Percentiles rank a stretch among this genome's conserved stretches.
Conservation (phyloP, 805 yeast species). For the Nakazawaea siamensis region DNA sequence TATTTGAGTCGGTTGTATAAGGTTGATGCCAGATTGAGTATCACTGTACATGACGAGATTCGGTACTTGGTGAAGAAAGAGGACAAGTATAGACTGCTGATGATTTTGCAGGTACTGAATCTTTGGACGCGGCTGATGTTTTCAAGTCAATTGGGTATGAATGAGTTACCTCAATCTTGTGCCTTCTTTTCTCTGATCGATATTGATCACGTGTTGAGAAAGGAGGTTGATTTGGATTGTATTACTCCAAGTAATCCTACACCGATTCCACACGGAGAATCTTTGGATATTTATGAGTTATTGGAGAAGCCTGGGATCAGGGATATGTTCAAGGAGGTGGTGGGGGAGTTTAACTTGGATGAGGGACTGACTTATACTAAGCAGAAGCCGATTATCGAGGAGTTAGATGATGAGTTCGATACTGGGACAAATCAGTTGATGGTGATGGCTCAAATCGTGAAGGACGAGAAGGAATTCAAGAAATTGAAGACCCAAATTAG, state of each 20-base stretch:
- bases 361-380: slow-evolving; percentile 10
- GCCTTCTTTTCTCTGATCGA: slow-evolving; percentile 95
- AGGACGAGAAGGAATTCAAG: slow-evolving; percentile 20
- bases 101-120: slow-evolving; percentile 82
- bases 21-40: slow-evolving; percentile 66
- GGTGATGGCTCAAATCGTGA: slow-evolving; percentile 23
- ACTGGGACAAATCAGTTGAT: slow-evolving; percentile 15
- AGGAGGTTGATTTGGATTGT: slow-evolving; percentile 89
- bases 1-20: slow-evolving; percentile 57
- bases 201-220: slow-evolving; percentile 78
- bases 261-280: slow-evolving; percentile 74
- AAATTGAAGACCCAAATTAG: slow-evolving; percentile 12
- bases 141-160: slow-evolving; percentile 83
- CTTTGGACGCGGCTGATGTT: slow-evolving; percentile 96
- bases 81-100: slow-evolving; percentile 69
- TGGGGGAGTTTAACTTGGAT: slow-evolving; percentile 12
- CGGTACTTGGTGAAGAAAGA: slow-evolving; percentile 69
- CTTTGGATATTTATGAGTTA: slow-evolving; percentile 50
- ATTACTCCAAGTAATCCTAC: slow-evolving; percentile 79
- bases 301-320: slow-evolving; percentile 29
- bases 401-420: slow-evolving; percentile 19
- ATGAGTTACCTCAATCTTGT: slow-evolving; percentile 86
- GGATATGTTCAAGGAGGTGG: slow-evolving; percentile 15
- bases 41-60: slow-evolving; percentile 94
- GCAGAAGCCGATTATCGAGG: slow-evolving; percentile 17